Conservation (phyloP, 108 stramenopile genomes). For the Skeletonema marinoi region DNA sequence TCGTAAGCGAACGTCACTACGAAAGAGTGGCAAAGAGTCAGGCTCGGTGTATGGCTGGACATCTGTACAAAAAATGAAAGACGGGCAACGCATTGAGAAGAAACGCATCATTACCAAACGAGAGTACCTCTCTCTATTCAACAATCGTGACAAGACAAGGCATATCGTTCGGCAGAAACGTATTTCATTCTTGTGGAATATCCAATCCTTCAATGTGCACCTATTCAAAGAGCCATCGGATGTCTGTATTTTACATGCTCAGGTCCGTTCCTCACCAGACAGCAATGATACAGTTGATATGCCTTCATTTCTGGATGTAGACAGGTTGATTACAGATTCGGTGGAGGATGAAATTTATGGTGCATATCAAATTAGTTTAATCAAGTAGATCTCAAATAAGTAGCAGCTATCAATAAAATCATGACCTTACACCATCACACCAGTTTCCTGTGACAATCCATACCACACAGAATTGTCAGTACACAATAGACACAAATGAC, state of each 20-base stretch:
- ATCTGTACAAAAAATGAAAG: conserved; percentile 53
- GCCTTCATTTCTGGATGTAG: conserved; percentile 75
- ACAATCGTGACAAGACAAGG: conserved; percentile 61
- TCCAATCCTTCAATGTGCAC: conserved; percentile 76
- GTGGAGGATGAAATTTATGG: conserved; percentile 58
- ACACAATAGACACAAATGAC: no score
- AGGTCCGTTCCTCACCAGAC: conserved; percentile 35
- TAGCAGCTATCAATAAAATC: not conserved
- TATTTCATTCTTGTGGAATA: conserved; percentile 78
- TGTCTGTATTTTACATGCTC: conserved; percentile 85
- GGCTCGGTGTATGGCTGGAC: conserved; percentile 78
- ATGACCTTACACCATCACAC: no score
- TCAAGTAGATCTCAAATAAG: not conserved
- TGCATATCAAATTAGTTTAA: conserved; percentile 45
- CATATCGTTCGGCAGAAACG: conserved; percentile 80
- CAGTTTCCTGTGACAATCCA: no score
- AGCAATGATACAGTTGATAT: conserved; percentile 61
- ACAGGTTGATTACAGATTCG: conserved; percentile 37
- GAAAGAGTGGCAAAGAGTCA: conserved; percentile 34
- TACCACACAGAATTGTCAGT: no score
- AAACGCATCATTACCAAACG: conserved; percentile 81
- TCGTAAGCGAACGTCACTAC: conserved; percentile 63
- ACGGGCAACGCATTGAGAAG: conserved; percentile 72
- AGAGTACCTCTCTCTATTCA: conserved; percentile 71
- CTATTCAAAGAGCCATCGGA: conserved; percentile 61